These are phyloP conservation scores for Anthostomella pinea DNA, from an alignment of 2,329 filamentous ascomycete species.

Conservation along the genomic window DNA sequence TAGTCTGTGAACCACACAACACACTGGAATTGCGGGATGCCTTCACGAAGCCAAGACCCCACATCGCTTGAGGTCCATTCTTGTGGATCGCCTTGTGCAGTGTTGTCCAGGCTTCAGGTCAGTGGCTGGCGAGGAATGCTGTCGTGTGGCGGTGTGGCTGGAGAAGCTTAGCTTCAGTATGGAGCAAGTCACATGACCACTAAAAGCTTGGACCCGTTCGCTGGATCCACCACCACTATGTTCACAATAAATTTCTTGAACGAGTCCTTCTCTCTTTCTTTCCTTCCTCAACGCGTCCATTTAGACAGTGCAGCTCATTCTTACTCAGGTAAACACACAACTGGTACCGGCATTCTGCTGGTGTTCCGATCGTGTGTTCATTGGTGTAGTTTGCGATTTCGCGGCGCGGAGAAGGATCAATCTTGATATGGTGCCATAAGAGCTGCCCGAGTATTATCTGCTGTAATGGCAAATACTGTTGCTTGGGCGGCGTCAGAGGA, in stretches of 20 bases:
- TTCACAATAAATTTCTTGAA: constrained; percentile 15
- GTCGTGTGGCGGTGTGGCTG: background rate
- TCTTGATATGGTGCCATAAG: constrained; percentile 61
- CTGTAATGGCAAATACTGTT: constrained; percentile 45
- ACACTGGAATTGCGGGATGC: too few relatives aligned
- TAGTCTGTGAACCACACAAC: too few relatives aligned
- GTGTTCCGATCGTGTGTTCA: constrained; percentile 48
- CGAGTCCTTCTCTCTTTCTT: constrained; percentile 30
- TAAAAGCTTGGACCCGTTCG: constrained; percentile 10
- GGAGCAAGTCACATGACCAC: constrained; percentile 21
- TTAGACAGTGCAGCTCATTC: constrained; percentile 86
- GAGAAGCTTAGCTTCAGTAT: background rate
- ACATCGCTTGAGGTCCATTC: constrained; percentile 1
- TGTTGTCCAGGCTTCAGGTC: constrained; percentile 2
- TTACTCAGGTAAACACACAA: constrained; percentile 45
- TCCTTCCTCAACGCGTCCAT: constrained; percentile 64
- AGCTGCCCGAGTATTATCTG: constrained; percentile 64
- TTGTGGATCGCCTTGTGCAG: background rate
- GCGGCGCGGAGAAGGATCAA: constrained; percentile 44
- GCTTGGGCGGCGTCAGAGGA: constrained; percentile 83
- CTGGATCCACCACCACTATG: constrained; percentile 15
- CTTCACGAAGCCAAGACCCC: background rate
- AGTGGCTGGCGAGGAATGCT: background rate
- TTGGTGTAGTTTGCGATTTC: constrained; percentile 58
- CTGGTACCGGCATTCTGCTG: constrained; percentile 66